Percentiles rank a stretch among this genome's conserved stretches.
Conservation (phyloP, 805 yeast genomes). For the Citeromyces matritensis region DNA sequence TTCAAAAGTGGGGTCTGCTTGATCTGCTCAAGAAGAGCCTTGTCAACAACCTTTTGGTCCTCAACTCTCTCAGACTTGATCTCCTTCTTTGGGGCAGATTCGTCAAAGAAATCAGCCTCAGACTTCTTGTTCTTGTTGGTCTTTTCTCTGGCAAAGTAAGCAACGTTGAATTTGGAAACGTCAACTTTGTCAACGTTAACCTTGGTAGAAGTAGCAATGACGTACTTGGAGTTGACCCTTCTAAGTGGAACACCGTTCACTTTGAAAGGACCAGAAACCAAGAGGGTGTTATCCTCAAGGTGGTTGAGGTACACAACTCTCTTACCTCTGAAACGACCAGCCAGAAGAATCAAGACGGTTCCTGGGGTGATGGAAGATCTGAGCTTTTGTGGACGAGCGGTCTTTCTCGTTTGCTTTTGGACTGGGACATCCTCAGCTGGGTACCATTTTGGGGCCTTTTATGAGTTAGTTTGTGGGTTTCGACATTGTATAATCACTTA, state of each 20-base stretch:
- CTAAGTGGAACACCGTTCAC: conserved; percentile 99
- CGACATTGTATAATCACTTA: too few relatives aligned
- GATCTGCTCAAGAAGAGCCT: conserved; percentile 83
- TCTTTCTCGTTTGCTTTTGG: conserved; percentile 73
- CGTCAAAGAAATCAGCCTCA: conserved; percentile 85
- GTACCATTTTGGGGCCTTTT: conserved; percentile 74
- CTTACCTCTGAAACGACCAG: conserved; percentile 99
- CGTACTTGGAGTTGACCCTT: conserved; percentile 98
- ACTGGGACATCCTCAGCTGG: conserved; percentile 78
- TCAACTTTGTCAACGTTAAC: conserved; percentile 69
- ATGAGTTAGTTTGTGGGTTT: background rate
- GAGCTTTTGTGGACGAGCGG: conserved; percentile 85
- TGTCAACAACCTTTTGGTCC: conserved; percentile 93
- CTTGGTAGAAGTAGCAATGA: conserved; percentile 95
- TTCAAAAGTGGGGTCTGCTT: conserved; percentile 95
- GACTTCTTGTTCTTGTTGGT: conserved; percentile 67
- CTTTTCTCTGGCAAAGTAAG: conserved; percentile 95
- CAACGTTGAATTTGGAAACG: conserved; percentile 82
- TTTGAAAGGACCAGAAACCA: conserved; percentile 98
- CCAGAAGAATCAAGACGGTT: conserved; percentile 90
- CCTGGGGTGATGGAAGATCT: conserved; percentile 80
- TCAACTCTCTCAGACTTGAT: conserved; percentile 87
- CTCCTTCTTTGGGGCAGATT: conserved; percentile 65
- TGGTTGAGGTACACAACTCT: conserved; percentile 96
- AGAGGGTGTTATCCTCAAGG: conserved; percentile 94